Evolutionary conservation across 331 rosid species (phyloP).

Genomic region (Telfairia occidentalis): DNA sequence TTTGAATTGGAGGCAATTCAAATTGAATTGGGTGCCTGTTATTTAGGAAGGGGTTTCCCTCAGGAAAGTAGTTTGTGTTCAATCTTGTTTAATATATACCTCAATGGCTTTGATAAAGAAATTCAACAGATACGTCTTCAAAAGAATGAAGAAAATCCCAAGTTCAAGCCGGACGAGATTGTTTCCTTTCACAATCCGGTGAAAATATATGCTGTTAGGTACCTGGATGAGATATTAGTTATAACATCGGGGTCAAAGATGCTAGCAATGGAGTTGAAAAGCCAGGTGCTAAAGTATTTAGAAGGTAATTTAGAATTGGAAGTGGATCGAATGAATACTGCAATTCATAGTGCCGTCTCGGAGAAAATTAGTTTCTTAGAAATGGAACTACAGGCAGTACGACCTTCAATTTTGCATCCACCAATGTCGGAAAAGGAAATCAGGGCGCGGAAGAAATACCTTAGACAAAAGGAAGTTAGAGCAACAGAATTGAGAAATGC

Average conservation of each 20-base stretch:
- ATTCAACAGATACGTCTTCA: not conserved
- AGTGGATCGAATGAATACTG: not conserved
- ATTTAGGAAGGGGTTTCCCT: constrained; percentile 8
- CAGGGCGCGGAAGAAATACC: not conserved
- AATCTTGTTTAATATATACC: not conserved
- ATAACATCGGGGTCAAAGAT: not conserved
- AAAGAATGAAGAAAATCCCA: constrained; percentile 8
- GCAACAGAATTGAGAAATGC: not conserved
- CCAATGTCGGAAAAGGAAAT: constrained; percentile 5
- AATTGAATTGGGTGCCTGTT: not conserved
- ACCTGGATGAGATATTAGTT: constrained; percentile 1
- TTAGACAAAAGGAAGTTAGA: constrained; percentile 11
- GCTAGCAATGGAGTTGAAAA: constrained; percentile 4
- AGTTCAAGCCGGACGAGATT: not conserved
- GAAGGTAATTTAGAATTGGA: constrained; percentile 1
- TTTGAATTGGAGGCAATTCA: not conserved
- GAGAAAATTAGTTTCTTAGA: constrained; percentile 4
- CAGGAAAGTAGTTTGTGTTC: constrained; percentile 4
- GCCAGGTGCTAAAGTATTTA: constrained; percentile 6
- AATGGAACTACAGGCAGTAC: constrained; percentile 1
- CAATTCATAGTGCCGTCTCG: not conserved
- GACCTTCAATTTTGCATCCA: constrained; percentile 3
- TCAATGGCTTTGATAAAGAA: constrained; percentile 2
- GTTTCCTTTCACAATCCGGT: not conserved
- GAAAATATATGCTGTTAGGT: constrained; percentile 3